Evolutionary conservation across 495 filamentous ascomycete species (phyloP).

Genomic region (Parathielavia hyrcaniae): DNA sequence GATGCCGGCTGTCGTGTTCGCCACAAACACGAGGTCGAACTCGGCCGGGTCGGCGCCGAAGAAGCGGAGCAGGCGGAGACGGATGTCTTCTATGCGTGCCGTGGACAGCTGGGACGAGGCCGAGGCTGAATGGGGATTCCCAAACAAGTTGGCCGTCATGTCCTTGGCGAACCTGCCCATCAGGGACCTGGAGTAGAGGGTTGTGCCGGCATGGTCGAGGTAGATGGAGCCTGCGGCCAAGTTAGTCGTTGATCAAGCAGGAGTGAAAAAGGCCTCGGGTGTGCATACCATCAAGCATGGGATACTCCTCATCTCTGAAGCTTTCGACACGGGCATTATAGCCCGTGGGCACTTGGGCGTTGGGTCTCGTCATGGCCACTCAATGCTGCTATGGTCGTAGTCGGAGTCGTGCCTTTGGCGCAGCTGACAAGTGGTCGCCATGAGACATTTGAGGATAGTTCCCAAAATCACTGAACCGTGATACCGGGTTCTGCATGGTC

Average conservation of each 20-base stretch:
- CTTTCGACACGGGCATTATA: constrained; percentile 64
- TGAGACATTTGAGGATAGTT: not conserved
- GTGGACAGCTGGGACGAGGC: constrained; percentile 71
- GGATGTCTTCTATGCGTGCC: constrained; percentile 65
- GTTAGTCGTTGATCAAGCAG: constrained; percentile 10
- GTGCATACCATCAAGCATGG: constrained; percentile 67
- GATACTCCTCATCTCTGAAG: constrained; percentile 70
- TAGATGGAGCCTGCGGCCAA: constrained; percentile 64
- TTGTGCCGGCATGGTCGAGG: constrained; percentile 90
- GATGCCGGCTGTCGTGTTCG: constrained; percentile 86
- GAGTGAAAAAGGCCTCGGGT: not conserved
- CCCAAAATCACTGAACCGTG: not conserved
- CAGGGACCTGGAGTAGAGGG: constrained; percentile 71
- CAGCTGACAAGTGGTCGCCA: not conserved
- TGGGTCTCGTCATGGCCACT: constrained; percentile 10
- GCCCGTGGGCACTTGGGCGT: constrained; percentile 13
- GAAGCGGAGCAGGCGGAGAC: constrained; percentile 64
- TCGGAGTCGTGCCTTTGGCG: constrained; percentile 2
- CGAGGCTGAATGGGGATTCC: constrained; percentile 88
- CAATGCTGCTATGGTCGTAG: not conserved
- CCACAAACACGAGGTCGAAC: constrained; percentile 87
- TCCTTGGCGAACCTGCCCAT: constrained; percentile 70
- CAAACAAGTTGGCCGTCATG: constrained; percentile 72
- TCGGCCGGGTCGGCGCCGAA: constrained; percentile 78
- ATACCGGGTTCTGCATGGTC: not conserved